phyloP scores from a whole-genome alignment of 1,284 basidiomycete genomes.

The Neolentinus lepideus region DNA sequence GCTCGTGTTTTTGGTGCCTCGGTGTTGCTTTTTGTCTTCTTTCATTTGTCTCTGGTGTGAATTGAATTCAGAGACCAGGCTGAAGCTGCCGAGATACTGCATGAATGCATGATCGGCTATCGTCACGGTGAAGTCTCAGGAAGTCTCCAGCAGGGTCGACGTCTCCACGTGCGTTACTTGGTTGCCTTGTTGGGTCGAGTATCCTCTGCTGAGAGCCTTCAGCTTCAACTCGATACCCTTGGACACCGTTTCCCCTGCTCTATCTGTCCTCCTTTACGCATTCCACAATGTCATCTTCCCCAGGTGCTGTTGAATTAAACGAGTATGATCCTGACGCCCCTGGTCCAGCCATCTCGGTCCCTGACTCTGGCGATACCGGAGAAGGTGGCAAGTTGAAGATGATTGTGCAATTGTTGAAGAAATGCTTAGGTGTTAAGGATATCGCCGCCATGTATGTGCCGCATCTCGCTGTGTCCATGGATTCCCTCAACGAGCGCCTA shows the following conservation, averaged over 20 bases:
- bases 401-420: constrained; percentile 83
- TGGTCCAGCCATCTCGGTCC: constrained; percentile 59
- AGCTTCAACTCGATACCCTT: background rate
- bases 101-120: too few species aligned
- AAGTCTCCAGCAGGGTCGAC: background rate
- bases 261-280: background rate
- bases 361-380: constrained; percentile 66
- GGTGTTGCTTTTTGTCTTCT: constrained; percentile 1
- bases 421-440: constrained; percentile 84
- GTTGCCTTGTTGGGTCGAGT: background rate
- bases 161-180: background rate
- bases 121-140: too few species aligned
- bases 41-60: background rate
- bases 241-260: background rate
- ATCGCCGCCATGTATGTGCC: constrained; percentile 86
- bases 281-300: background rate
- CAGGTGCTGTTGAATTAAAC: constrained; percentile 25
- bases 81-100: too few species aligned
- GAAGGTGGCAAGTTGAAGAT: constrained; percentile 90
- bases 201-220: background rate
- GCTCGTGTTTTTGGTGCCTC: background rate
- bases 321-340: constrained; percentile 32
- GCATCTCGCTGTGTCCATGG: too few species aligned
- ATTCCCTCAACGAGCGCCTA: too few species aligned
- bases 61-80: too few species aligned